phyloP scores from a whole-genome alignment of 805 yeast species.

The Ogataea wickerhamii region DNA sequence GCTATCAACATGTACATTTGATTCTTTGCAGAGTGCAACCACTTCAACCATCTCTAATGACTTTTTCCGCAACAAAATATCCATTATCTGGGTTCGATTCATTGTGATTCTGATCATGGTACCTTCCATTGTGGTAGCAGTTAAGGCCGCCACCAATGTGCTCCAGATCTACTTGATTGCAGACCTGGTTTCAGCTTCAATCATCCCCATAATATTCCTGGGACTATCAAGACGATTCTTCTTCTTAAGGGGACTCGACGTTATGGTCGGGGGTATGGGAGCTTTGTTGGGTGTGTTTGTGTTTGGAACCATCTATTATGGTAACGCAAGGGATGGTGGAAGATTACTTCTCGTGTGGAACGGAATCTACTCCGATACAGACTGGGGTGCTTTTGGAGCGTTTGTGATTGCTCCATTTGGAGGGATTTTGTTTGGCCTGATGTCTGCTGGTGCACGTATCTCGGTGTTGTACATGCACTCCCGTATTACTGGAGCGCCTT shows the following conservation, averaged over 20 bases:
- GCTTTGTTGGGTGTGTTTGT: constrained; percentile 77
- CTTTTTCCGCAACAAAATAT: constrained; percentile 75
- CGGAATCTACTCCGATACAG: constrained; percentile 71
- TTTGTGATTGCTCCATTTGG: constrained; percentile 88
- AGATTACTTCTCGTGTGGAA: constrained; percentile 67
- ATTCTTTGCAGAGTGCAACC: constrained; percentile 83
- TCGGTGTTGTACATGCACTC: constrained; percentile 31
- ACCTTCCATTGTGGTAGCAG: constrained; percentile 84
- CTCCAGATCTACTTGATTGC: constrained; percentile 87
- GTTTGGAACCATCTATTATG: constrained; percentile 79
- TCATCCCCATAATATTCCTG: constrained; percentile 77
- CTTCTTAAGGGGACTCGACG: constrained; percentile 75
- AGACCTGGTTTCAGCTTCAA: constrained; percentile 82
- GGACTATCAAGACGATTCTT: constrained; percentile 68
- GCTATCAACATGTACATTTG: constrained; percentile 85
- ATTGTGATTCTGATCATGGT: constrained; percentile 73
- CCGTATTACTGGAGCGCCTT: constrained; percentile 35
- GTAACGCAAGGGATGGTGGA: constrained; percentile 72
- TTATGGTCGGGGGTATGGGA: constrained; percentile 79
- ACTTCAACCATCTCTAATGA: constrained; percentile 89
- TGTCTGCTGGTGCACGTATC: constrained; percentile 49
- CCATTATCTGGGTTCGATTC: constrained; percentile 60
- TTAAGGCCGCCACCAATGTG: constrained; percentile 76
- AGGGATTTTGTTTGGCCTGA: constrained; percentile 57
- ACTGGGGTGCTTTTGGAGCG: constrained; percentile 95